Evolutionary conservation across 306 rosid species (phyloP), one percentile per base, ranked within the genome.

Genomic region (Ormosia semicastrata): DNA sequence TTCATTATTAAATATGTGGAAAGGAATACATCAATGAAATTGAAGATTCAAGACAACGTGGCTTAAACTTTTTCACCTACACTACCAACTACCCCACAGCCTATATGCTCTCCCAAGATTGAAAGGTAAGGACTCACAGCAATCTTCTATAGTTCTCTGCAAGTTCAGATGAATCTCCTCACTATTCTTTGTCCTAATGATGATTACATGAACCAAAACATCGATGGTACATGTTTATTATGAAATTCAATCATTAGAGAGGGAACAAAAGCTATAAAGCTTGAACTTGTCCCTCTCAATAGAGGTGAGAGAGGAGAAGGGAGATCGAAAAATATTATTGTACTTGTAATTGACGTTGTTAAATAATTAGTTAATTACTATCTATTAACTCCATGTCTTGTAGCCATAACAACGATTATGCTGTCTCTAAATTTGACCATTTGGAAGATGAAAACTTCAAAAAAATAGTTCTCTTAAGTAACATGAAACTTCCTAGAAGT

Each of bases 121-220:
- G 43, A 12, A 36, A 73, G 24, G 36, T 5, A 5, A 39, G 52
- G 47, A 29, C 70, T 29, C 44, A 8, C 44, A 8, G 36, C 49
- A 63, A 77, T 36, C 29, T 64, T 77, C 30, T 17, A 11, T 50
- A 10, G 24, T 62, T 46, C 49, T 46, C 36, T n/a, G 10, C 60
- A 44, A 44, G 46, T 44, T 63, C 12, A 6, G 49, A 44, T 56
- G 39, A 57, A 17, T 72, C 67, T 53, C 13, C 43, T 52, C 47
- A 37, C 32, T 71, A 24, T 81, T 53, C 59, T 64, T 40, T 53
- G 75, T 52, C 68, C 15, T 41, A 81, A 64, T 73, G 40, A 69
- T 69, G 12, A 73, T 64, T 64, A 39, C 43, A 57, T 4, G 17
- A 54, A 15, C 15, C 37, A 41, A 17, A n/a, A 66, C 29, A 8